Evolutionary conservation across 2,329 filamentous ascomycete species (phyloP), one percentile per base, ranked within the genome.

Genomic region (Colletotrichum noveboracense): DNA sequence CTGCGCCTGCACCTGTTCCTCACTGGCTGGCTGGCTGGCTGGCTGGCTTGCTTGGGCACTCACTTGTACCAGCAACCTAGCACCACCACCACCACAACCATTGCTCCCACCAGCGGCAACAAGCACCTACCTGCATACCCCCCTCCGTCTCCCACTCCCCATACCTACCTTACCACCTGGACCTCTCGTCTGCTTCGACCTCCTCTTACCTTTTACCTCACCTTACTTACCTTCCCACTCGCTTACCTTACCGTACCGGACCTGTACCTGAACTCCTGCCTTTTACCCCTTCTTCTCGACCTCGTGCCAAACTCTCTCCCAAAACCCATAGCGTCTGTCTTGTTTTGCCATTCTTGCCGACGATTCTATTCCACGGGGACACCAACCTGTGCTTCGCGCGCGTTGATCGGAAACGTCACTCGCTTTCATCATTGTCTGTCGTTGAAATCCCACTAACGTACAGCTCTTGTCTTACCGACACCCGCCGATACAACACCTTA

Each of bases 401-500:
- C 56, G 24, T 68, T 64, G 14, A 65, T 76, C 70, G 74, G 70
- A 74, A 76, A 76, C 74, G 70, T 76, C 74, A 68, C 70, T 76
- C 70, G 70, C 70, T 75, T 75, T 69, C 70, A 75, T 67, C 32
- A 58, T 74, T 48, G 38, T 75, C 73, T 68, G 56, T 76, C 56
- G 74, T 76, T 65, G 30, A 73, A 69, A 74, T 76, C 65, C 70
- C 74, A 76, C 74, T 73, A 76, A 74, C 70, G 74, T 60, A 60
- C 70, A 75, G 73, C 73, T 75, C 64, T 66, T 75, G 73, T 73
- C 73, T 75, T 64, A 73, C 73, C 72, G 64, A 68, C 70, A 58
- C 34, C 69, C 73, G 65, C 65, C 65, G 43, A 32, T 28, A 28
- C 55, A 26, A 28, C 52, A 48, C 43, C 43, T 48, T 58, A 55